Conservation (phyloP, 2,329 filamentous ascomycete species). For the Penicillium verrucosum region DNA sequence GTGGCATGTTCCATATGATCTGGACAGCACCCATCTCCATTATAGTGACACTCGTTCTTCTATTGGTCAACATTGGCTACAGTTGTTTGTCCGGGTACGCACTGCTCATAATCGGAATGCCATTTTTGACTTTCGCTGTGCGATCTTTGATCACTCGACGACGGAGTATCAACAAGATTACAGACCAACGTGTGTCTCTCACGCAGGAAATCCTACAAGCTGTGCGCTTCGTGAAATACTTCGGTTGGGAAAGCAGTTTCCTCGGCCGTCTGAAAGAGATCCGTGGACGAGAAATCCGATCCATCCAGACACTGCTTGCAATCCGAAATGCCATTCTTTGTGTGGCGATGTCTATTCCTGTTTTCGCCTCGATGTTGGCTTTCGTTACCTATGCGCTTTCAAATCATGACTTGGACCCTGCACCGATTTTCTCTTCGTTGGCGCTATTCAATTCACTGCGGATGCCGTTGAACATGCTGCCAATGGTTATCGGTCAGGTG, state of each 20-base stretch:
- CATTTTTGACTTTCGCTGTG: conserved; percentile 73
- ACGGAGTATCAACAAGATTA: conserved; percentile 83
- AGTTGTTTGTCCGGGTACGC: conserved; percentile 86
- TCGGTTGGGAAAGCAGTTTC: conserved; percentile 91
- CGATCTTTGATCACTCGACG: conserved; percentile 72
- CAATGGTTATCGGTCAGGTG: conserved; percentile 81
- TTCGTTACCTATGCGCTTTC: conserved; percentile 76
- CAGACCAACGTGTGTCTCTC: conserved; percentile 83
- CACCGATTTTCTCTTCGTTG: conserved; percentile 84
- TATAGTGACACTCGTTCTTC: conserved; percentile 71
- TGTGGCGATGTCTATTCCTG: conserved; percentile 76
- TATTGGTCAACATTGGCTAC: conserved; percentile 84
- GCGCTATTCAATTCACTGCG: conserved; percentile 90
- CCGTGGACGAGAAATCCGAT: conserved; percentile 70
- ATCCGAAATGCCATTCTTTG: conserved; percentile 84
- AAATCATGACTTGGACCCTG: conserved; percentile 66
- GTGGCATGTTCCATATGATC: conserved; percentile 81
- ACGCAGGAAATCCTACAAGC: conserved; percentile 90
- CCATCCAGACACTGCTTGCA: conserved; percentile 78
- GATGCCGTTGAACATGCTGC: conserved; percentile 84
- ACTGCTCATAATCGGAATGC: conserved; percentile 73
- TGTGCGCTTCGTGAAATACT: conserved; percentile 93
- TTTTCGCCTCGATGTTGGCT: conserved; percentile 91
- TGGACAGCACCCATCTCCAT: conserved; percentile 84
- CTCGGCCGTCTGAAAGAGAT: conserved; percentile 71